Evolutionary conservation across 352 stramenopile species (phyloP), one percentile per base, ranked within the genome.

Genomic region (Phytophthora tentaculata): DNA sequence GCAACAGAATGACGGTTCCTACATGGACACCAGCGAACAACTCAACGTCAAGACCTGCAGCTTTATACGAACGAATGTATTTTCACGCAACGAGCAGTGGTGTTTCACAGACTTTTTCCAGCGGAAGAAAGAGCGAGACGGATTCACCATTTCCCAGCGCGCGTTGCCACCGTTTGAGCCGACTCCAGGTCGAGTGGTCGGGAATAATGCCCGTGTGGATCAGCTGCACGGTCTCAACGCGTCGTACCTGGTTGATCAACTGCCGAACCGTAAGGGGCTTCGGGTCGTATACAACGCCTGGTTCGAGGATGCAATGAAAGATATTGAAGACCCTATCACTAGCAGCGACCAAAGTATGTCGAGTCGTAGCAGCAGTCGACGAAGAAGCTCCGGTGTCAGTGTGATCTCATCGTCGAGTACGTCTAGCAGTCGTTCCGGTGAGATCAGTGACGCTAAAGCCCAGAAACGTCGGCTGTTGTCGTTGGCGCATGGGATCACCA

Each of bases 271-370:
- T 12, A 72, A 67, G 23, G 71, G 60, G 0, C 71, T 85, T 14
- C 73, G 71, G 2, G 64, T 85, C 10, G 68, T 85, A 12, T 85
- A 81, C 64, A 78, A 81, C 35, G 67, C 68, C 1, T 74, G 61
- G 61, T 70, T 81, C 32, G 69, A 77, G 13, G 20, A 65, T 0
- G 6, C 28, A 0, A 3, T 44, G 12, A 55, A 57, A 35, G 57
- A 57, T 17, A 35, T 62, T 2, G 57, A 71, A 17, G 5, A 1
- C 7, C 56, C 48, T 1, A 28, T 20, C 6, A 22, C 12, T 0
- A 53, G 48, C 19, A 69, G 48, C 22, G 50, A 54, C 19, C 29
- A 23, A 20, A 77, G 49, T 24, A 49, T 56, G n/a, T 71, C 58
- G 0, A 77, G 55, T 53, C 52, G 55, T 13, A 65, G 55, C 12